These are phyloP conservation scores for Fraxinus quadrangulata DNA, from an alignment of 257 asterid genomes.

Conservation along the genomic window DNA sequence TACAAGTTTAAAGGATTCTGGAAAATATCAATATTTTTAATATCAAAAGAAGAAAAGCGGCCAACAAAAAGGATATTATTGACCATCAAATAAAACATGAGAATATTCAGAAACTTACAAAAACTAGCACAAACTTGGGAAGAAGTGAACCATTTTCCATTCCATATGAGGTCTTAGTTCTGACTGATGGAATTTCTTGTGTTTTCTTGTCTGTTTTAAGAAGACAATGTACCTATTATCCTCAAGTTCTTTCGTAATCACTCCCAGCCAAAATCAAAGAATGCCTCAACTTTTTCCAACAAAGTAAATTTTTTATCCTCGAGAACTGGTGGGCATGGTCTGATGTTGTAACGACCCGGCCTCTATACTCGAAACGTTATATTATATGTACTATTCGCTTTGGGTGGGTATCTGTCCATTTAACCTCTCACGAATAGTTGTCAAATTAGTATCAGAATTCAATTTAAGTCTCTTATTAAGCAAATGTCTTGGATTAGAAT, in stretches of 20 bases:
- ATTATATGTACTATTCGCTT: too few relatives aligned
- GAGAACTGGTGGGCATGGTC: conserved; percentile 75
- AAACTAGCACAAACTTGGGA: conserved; percentile 55
- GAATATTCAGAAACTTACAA: background rate
- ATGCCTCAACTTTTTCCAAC: conserved; percentile 76
- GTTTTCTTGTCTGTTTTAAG: conserved; percentile 42
- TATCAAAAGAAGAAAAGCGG: background rate
- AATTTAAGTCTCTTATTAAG: too few relatives aligned
- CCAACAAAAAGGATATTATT: background rate
- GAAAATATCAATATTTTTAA: background rate
- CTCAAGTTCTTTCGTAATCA: conserved; percentile 51
- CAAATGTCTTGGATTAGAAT: too few relatives aligned
- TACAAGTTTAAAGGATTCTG: background rate
- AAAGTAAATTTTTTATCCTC: conserved; percentile 46
- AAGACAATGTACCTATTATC: conserved; percentile 48
- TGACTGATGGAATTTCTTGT: conserved; percentile 36
- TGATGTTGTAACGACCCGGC: conserved; percentile 26
- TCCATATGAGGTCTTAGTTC: conserved; percentile 77
- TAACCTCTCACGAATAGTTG: too few relatives aligned
- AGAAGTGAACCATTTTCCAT: conserved; percentile 72
- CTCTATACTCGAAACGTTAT: too few relatives aligned
- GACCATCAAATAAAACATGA: conserved; percentile 4
- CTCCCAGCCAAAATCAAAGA: conserved; percentile 59
- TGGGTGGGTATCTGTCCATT: too few relatives aligned
- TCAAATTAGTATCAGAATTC: too few relatives aligned